These are phyloP conservation scores for Rhizopogon rudus DNA, from an alignment of 768 basidiomycete species.

Conservation along the genomic window DNA sequence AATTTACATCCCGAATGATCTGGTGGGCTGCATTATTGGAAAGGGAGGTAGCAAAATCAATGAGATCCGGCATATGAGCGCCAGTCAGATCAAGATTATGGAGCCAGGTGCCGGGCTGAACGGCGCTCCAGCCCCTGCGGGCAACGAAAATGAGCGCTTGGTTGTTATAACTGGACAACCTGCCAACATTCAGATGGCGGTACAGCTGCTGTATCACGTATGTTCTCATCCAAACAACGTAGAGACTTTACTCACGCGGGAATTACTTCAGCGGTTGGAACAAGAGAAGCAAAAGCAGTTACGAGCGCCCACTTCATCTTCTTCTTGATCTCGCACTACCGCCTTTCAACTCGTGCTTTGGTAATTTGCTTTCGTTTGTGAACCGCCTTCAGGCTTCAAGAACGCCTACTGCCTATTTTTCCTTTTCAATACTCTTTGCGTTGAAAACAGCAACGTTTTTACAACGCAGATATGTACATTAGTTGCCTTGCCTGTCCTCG, in stretches of 20 bases:
- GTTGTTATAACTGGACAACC: slow-evolving; percentile 98
- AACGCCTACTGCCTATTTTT: background rate
- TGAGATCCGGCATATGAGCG: slow-evolving; percentile 93
- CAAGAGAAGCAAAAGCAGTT: slow-evolving; percentile 88
- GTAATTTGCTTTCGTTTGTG: background rate
- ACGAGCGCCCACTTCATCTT: slow-evolving; percentile 29
- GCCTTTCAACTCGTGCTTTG: background rate
- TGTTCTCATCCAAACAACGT: background rate
- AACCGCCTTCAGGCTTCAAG: background rate
- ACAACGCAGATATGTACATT: background rate
- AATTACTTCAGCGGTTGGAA: slow-evolving; percentile 59
- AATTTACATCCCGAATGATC: slow-evolving; percentile 96
- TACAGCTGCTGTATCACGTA: slow-evolving; percentile 85
- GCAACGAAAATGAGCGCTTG: slow-evolving; percentile 82
- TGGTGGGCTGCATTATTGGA: slow-evolving; percentile 96
- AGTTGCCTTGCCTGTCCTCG: background rate
- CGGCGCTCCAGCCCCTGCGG: slow-evolving; percentile 65
- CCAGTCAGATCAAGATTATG: slow-evolving; percentile 97
- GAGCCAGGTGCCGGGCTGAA: slow-evolving; percentile 85
- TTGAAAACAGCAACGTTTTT: background rate
- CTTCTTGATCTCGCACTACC: slow-evolving; percentile 16
- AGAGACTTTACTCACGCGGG: slow-evolving; percentile 6
- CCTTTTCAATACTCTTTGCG: background rate
- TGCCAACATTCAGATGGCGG: slow-evolving; percentile 93
- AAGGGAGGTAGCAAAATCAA: slow-evolving; percentile 99